These are phyloP conservation scores for Candida sakaeoensis DNA, from an alignment of 805 yeast species.

Conservation along the genomic window DNA sequence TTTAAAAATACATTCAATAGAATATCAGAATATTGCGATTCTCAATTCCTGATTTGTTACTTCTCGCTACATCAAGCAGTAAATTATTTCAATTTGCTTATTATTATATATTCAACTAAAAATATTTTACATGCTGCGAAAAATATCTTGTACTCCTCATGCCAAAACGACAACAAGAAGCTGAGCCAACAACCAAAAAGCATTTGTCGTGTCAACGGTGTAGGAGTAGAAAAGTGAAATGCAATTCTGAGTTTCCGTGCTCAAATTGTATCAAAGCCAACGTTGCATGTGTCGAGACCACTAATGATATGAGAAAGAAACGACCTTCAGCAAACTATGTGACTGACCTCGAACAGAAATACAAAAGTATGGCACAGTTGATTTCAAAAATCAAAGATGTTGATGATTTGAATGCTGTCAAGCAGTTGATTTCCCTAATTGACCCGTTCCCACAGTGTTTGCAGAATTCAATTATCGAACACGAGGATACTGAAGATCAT, in stretches of 20 bases:
- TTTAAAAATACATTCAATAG: not conserved
- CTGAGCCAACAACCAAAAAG: slow-evolving; percentile 5
- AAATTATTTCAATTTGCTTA: too few relatives aligned
- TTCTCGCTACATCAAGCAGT: not conserved
- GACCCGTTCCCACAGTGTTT: too few relatives aligned
- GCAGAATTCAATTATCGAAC: not conserved
- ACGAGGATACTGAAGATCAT: slow-evolving; percentile 20
- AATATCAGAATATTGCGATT: too few relatives aligned
- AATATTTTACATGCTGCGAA: not conserved
- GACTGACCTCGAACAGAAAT: slow-evolving; percentile 36
- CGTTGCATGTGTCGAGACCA: slow-evolving; percentile 44
- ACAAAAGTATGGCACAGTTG: slow-evolving; percentile 21
- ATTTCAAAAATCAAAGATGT: slow-evolving; percentile 22
- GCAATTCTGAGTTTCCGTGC: slow-evolving; percentile 49
- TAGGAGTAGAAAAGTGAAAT: slow-evolving; percentile 43
- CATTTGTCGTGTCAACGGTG: slow-evolving; percentile 38
- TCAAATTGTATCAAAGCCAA: slow-evolving; percentile 41
- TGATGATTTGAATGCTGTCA: slow-evolving; percentile 17
- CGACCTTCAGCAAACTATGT: slow-evolving; percentile 50
- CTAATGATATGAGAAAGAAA: slow-evolving; percentile 48
- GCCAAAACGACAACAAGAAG: slow-evolving; percentile 2
- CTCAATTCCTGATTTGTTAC: not conserved
- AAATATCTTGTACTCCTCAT: not conserved
- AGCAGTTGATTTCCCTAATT: slow-evolving; percentile 18
- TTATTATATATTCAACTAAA: too few relatives aligned